Base-by-base conservation (phyloP, 2,329 filamentous ascomycete species). In the Fusarium pilosicola region DNA sequence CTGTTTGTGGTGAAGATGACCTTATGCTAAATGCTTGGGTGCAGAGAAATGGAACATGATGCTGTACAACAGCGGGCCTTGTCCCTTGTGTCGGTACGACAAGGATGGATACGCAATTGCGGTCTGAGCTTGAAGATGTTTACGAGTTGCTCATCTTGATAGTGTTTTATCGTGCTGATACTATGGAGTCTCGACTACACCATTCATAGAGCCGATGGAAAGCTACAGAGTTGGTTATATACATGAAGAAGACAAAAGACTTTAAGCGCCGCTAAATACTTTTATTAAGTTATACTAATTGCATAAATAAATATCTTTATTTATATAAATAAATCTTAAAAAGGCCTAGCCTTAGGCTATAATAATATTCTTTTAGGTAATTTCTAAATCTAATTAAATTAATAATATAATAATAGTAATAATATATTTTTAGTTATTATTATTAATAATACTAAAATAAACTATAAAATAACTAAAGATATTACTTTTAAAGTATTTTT, bases 61-160 rank as follows among this genome's bases (percentile, higher is more conserved):
- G 51, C 51, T 32, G 59, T 36, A 51, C 18, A 54, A 65, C 49
- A 45, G 64, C 44, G 44, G 54, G 56, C 26, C 70, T 67, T 71
- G 12, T 74, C 74, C 73, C 62, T 73, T 68, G 73, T 76, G 68
- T 71, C 71, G 74, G 74, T 68, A 74, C 57, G 46, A 70, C 38
- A 45, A 44, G 41, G 61, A 63, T 52, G n/a, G 30, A 36, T 61
- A 32, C n/a, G 26, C 46, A 41, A 32, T 38, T 62, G 54, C 44
- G 22, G 24, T 51, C 55, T 45, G 61, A 42, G 56, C 26, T 28
- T 51, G 26, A 24, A 13, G 32, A 51, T 38, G 20, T 32, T 48
- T 17, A 20, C 32, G 30, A 34, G 20, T 7, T 34, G 12, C 20
- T 34, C 6, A 34, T 24, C 15, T 51, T 14, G 32, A 34, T 18